These are phyloP conservation scores for Immersiporthe knoxdaviesiana DNA, from an alignment of 2,329 filamentous ascomycete species.

Conservation along the genomic window DNA sequence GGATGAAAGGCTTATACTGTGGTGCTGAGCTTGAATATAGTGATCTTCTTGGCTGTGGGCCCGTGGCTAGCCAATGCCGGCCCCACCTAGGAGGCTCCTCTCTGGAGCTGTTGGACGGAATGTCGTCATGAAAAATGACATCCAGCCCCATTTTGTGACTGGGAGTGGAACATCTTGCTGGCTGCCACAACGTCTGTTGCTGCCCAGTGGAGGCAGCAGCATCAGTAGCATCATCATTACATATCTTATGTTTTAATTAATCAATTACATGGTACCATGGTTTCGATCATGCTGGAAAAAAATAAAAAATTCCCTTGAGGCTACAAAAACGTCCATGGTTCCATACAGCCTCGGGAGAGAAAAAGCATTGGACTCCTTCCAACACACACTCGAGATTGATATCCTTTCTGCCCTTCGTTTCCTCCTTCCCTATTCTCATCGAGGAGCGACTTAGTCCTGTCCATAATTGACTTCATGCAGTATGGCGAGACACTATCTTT, in stretches of 20 bases:
- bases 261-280: too few species aligned
- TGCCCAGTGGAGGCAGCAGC: background rate
- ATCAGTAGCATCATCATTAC: too few species aligned
- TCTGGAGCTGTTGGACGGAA: background rate
- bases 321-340: background rate
- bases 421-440: background rate
- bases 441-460: background rate
- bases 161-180: background rate
- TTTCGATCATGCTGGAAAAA: too few species aligned
- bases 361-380: too few species aligned
- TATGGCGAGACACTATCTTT: background rate
- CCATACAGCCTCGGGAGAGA: too few species aligned
- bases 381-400: background rate
- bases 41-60: slow-evolving; percentile 6
- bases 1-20: background rate
- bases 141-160: background rate
- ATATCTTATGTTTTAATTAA: background rate
- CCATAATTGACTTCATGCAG: too few species aligned
- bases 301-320: background rate
- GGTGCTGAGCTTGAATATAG: background rate
- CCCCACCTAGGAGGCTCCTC: background rate
- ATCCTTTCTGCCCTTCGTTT: background rate
- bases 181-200: background rate
- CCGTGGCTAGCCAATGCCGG: background rate
- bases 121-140: slow-evolving; percentile 12